Evolutionary conservation across 495 filamentous ascomycete genomes (phyloP).

Genomic region (Aspergillus cavernicola): DNA sequence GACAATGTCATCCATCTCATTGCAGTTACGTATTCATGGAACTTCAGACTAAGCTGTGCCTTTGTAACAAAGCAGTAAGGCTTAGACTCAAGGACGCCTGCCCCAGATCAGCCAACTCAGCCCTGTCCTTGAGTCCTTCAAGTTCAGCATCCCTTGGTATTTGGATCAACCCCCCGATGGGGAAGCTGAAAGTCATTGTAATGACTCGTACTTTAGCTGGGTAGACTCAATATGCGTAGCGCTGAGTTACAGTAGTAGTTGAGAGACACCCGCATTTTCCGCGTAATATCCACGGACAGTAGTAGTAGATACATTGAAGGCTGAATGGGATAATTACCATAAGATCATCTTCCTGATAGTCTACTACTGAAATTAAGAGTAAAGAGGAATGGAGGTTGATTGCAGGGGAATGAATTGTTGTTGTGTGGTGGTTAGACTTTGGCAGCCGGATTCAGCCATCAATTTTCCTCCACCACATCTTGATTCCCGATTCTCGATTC

Average conservation of each 20-base stretch:
- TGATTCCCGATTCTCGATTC: too few relatives aligned
- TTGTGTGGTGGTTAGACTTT: conserved; percentile 1
- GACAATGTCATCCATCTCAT: not conserved
- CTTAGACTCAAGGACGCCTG: not conserved
- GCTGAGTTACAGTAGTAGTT: too few relatives aligned
- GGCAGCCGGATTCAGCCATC: conserved; percentile 1
- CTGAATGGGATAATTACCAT: not conserved
- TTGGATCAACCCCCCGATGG: too few relatives aligned
- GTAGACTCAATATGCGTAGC: not conserved
- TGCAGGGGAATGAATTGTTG: not conserved
- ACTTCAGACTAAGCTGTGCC: too few relatives aligned
- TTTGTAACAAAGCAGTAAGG: too few relatives aligned
- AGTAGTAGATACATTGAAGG: not conserved
- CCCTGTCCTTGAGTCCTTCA: not conserved
- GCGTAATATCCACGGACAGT: not conserved
- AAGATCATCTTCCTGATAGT: not conserved
- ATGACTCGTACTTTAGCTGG: not conserved
- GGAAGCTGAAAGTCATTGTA: not conserved
- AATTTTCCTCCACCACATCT: conserved; percentile 4
- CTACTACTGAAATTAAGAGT: too few relatives aligned
- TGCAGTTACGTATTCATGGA: too few relatives aligned
- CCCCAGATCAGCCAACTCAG: conserved; percentile 1
- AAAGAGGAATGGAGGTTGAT: not conserved
- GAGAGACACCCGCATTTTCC: conserved; percentile 3
- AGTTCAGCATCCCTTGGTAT: not conserved